A percentile compares a stretch with the other conserved stretches of the same genome.
Evolutionary conservation across 2,329 filamentous ascomycete species (phyloP).

Genomic region (Alternaria gaisen): DNA sequence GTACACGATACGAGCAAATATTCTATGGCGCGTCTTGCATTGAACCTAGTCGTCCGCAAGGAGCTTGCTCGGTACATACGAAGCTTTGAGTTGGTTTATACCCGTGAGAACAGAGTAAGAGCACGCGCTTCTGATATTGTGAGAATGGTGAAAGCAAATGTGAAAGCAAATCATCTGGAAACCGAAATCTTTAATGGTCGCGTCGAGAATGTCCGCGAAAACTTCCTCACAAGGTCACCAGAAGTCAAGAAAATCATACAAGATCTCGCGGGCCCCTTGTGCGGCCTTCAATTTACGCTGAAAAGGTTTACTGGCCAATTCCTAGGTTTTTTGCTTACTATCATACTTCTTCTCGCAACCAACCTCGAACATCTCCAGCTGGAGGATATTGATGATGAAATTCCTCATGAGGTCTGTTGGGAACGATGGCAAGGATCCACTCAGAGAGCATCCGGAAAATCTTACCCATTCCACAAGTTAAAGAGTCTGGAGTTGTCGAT

Average conservation of each 20-base stretch:
- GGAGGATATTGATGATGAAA: too few relatives aligned
- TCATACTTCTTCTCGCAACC: not conserved
- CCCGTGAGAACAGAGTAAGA: not conserved
- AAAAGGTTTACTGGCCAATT: not conserved
- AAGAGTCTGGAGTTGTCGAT: not conserved
- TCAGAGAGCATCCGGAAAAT: too few relatives aligned
- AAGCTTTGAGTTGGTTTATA: not conserved
- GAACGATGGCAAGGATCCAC: too few relatives aligned
- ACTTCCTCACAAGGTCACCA: not conserved
- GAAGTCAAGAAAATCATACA: not conserved
- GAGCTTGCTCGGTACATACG: not conserved
- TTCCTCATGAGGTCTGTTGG: too few relatives aligned
- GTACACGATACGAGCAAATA: not conserved
- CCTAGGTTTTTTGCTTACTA: not conserved
- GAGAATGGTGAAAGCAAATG: too few relatives aligned
- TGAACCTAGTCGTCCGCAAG: not conserved
- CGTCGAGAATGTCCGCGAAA: not conserved
- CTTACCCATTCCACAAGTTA: not conserved
- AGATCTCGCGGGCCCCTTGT: not conserved
- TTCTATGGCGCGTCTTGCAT: not conserved
- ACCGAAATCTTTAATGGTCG: fast-evolving
- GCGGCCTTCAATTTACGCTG: not conserved
- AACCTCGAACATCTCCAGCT: not conserved
- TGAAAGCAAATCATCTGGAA: not conserved
- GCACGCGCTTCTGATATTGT: too few relatives aligned